Evolutionary conservation across 2,329 filamentous ascomycete species (phyloP), one percentile per base, ranked within the genome.

Genomic region (Escovopsis sp.): DNA sequence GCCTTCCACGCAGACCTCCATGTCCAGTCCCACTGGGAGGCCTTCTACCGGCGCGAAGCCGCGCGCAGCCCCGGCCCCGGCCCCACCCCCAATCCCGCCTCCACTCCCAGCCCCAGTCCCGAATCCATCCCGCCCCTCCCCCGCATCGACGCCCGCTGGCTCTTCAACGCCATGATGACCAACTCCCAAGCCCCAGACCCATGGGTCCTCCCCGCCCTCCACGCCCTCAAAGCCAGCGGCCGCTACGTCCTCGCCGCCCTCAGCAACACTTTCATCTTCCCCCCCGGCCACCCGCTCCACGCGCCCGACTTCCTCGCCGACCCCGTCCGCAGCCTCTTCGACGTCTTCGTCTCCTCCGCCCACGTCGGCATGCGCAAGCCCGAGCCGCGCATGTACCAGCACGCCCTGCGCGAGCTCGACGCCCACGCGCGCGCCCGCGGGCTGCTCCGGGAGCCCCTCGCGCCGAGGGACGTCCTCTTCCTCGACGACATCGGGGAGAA

Each of bases 401-500:
- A 84, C 48, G 80, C 89, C 0, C 58, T 94, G 37, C 60, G 70
- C 42, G 70, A 75, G 50, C 67, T 91, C 48, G 69, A 84, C 51
- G 68, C 73, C 46, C 76, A 75, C 49, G 76, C 79, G 59, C 65
- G 20, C 76, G 75, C 38, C 64, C 64, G 2, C 42, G 13, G 33
- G 49, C 61, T 31, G 69, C 68, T 4, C 72, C n/a, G n/a, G n/a
- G n/a, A 71, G 66, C 59, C 58, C 13, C 60, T 40, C 5, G 65
- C 64, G 43, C 64, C 81, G 0, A 64, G 65, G 1, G 85, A 95
- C 42, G 67, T 95, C 36, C 62, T 94, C 5, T 98, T 98, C 57
- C 62, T 95, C 39, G 91, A 95, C 57, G 88, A 95, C 53, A 94
- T 98, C 57, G 91, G 91, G 2, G 79, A 88, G 61, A 98, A 98